These are phyloP conservation scores for Hanseniaspora osmophila DNA, from an alignment of 805 yeast genomes.

Conservation along the genomic window DNA sequence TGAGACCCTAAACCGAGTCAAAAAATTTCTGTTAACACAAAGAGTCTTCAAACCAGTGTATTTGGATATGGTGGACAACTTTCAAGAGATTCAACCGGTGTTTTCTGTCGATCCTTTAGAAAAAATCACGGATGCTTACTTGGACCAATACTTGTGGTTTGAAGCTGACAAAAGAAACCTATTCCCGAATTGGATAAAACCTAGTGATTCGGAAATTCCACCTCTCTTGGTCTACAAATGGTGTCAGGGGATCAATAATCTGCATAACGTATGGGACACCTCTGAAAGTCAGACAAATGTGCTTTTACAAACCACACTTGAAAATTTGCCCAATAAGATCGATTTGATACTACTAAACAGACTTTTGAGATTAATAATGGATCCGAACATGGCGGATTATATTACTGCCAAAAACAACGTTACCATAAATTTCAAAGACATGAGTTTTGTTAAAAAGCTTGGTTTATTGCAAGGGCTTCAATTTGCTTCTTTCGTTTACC, in stretches of 20 bases:
- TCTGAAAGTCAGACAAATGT: conserved; percentile 66
- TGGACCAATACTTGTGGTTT: conserved; percentile 92
- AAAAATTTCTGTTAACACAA: conserved; percentile 70
- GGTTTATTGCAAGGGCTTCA: conserved; percentile 84
- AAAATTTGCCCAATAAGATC: conserved; percentile 65
- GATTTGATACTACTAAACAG: conserved; percentile 81
- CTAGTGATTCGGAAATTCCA: conserved; percentile 86
- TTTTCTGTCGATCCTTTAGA: conserved; percentile 84
- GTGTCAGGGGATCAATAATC: conserved; percentile 80
- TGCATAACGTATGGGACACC: conserved; percentile 67
- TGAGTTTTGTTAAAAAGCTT: conserved; percentile 81
- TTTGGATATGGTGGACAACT: conserved; percentile 82
- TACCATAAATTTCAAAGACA: conserved; percentile 72
- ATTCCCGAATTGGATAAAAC: conserved; percentile 94
- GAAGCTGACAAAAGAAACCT: conserved; percentile 78
- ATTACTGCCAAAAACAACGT: conserved; percentile 85
- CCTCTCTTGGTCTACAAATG: conserved; percentile 85
- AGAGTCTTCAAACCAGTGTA: conserved; percentile 83
- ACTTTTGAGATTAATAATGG: conserved; percentile 64
- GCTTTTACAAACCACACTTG: conserved; percentile 62
- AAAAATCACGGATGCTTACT: conserved; percentile 88
- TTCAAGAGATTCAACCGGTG: conserved; percentile 71
- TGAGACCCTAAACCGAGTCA: conserved; percentile 74
- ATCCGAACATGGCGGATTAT: conserved; percentile 87
- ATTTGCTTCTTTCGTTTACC: conserved; percentile 79